Conservation (phyloP, 768 basidiomycete species). For the Sarcomyxa edulis region DNA sequence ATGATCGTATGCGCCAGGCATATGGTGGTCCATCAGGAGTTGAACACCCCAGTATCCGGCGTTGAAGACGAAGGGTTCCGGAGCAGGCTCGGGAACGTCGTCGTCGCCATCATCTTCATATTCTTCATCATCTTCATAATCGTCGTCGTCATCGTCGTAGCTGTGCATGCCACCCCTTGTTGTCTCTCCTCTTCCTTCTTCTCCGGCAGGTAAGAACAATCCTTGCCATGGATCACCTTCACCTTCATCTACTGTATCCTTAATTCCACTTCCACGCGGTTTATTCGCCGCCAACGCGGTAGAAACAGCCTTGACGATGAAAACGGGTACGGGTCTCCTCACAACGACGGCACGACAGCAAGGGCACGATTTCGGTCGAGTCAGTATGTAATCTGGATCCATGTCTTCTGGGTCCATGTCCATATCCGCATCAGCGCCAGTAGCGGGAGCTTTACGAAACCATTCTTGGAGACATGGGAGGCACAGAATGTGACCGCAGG, state of each 20-base stretch:
- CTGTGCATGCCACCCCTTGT: conserved; percentile 15
- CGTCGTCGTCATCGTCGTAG: conserved; percentile 31
- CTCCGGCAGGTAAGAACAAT: conserved; percentile 48
- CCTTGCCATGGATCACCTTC: conserved; percentile 79
- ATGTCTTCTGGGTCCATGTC: conserved; percentile 36
- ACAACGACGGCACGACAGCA: conserved; percentile 57
- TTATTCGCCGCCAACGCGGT: conserved; percentile 38
- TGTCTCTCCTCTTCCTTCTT: conserved; percentile 33
- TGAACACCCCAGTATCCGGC: conserved; percentile 8
- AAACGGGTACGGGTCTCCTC: conserved; percentile 62
- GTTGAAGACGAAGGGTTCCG: too few relatives aligned
- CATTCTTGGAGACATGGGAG: conserved; percentile 68
- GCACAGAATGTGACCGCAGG: conserved; percentile 79
- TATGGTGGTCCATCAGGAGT: conserved; percentile 2
- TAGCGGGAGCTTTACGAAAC: conserved; percentile 66
- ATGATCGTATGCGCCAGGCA: too few relatives aligned
- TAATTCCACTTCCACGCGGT: neutral
- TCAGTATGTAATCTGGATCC: conserved; percentile 40
- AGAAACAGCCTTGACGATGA: conserved; percentile 58
- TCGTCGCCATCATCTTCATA: conserved; percentile 30
- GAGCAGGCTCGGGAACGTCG: conserved; percentile 17
- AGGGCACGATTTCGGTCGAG: conserved; percentile 67
- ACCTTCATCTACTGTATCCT: neutral
- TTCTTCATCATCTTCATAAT: conserved; percentile 19
- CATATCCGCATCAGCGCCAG: too few relatives aligned